Percentiles rank a stretch among this genome's conserved stretches.
Evolutionary conservation across 2,329 filamentous ascomycete species (phyloP).

Genomic region (Cercospora canescens): DNA sequence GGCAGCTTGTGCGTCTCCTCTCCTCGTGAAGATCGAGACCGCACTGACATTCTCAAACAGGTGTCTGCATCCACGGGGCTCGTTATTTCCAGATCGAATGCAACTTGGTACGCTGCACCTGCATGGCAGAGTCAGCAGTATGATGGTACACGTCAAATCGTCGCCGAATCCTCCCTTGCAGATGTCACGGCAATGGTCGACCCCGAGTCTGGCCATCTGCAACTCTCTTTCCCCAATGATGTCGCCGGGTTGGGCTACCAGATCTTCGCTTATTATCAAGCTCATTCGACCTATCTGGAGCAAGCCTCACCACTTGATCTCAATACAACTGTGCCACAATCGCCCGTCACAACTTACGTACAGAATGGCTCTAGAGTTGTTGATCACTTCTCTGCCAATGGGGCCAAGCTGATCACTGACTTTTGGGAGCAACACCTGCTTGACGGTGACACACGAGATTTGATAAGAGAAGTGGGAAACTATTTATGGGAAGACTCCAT

Average conservation of each 20-base stretch:
- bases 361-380: slow-evolving; percentile 38
- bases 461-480: slow-evolving; percentile 33
- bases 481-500: slow-evolving; percentile 40
- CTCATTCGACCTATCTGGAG: slow-evolving; percentile 32
- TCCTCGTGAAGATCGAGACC: slow-evolving; percentile 15
- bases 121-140: slow-evolving; percentile 17
- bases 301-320: slow-evolving; percentile 33
- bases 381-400: slow-evolving; percentile 37
- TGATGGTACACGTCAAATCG: slow-evolving; percentile 28
- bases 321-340: slow-evolving; percentile 25
- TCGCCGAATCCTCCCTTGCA: slow-evolving; percentile 26
- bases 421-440: slow-evolving; percentile 39
- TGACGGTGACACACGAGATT: slow-evolving; percentile 23
- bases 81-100: slow-evolving; percentile 11
- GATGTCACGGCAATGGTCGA: slow-evolving; percentile 34
- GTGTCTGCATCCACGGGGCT: slow-evolving; percentile 22
- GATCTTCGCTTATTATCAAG: slow-evolving; percentile 37
- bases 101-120: slow-evolving; percentile 16
- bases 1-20: slow-evolving; percentile 31
- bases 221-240: slow-evolving; percentile 25
- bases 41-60: not conserved
- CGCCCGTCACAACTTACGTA: slow-evolving; percentile 24
- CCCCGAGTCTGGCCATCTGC: slow-evolving; percentile 25
- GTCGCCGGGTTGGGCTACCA: slow-evolving; percentile 24
- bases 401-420: slow-evolving; percentile 31